Conservation (phyloP, 106 monocot species). For the Dendrobium catenatum region DNA sequence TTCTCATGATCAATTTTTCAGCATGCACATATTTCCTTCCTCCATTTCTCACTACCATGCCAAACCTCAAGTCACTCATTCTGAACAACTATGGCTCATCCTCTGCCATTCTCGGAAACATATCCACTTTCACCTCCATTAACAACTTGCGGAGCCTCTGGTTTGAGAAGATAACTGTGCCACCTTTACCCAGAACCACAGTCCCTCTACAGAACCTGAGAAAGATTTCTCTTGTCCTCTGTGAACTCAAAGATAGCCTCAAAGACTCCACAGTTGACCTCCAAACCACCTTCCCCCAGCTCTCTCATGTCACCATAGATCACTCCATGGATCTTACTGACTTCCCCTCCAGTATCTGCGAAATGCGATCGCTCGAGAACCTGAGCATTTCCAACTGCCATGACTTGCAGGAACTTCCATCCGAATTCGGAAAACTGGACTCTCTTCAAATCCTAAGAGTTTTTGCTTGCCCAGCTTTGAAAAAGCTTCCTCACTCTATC, state of each 20-base stretch:
- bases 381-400: slow-evolving; percentile 55
- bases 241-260: slow-evolving; percentile 26
- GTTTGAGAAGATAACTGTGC: slow-evolving; percentile 52
- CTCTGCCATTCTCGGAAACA: slow-evolving; percentile 24
- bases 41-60: slow-evolving; percentile 46
- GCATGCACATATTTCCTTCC: slow-evolving; percentile 36
- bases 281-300: slow-evolving; percentile 24
- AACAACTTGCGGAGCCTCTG: slow-evolving; percentile 33
- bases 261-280: slow-evolving; percentile 27
- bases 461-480: slow-evolving; percentile 37
- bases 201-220: slow-evolving; percentile 31
- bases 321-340: slow-evolving; percentile 39
- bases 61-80: slow-evolving; percentile 41
- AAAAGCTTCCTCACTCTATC: slow-evolving; percentile 42
- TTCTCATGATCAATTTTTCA: slow-evolving; percentile 48
- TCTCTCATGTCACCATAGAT: slow-evolving; percentile 44
- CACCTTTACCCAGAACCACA: slow-evolving; percentile 38
- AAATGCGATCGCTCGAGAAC: slow-evolving; percentile 27
- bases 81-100: slow-evolving; percentile 38
- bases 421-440: slow-evolving; percentile 31
- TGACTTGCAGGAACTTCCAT: slow-evolving; percentile 36
- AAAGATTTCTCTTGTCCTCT: slow-evolving; percentile 44
- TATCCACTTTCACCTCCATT: slow-evolving; percentile 28
- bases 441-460: slow-evolving; percentile 37
- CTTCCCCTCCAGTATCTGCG: slow-evolving; percentile 39